A percentile compares a stretch with the other conserved stretches of the same genome.
These are phyloP conservation scores for Diaporthe batatas DNA, from an alignment of 2,329 filamentous ascomycete genomes.

Conservation along the genomic window DNA sequence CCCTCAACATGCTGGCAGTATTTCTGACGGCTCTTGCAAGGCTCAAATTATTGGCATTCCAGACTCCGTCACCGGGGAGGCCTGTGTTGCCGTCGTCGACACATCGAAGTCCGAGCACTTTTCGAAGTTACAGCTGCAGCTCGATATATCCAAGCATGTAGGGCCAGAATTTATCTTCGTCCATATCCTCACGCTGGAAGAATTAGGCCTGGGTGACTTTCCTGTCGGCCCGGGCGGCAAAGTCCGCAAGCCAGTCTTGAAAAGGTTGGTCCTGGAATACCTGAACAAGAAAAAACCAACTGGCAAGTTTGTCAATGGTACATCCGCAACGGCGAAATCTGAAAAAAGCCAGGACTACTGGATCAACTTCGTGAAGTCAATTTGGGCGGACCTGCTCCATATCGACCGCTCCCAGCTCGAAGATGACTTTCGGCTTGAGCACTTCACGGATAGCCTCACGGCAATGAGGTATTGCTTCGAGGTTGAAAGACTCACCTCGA, in stretches of 20 bases:
- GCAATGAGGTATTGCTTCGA: conserved; percentile 25
- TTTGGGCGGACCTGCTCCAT: conserved; percentile 4
- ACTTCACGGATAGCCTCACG: conserved; percentile 23
- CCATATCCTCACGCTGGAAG: not conserved
- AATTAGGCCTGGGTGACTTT: not conserved
- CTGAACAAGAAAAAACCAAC: not conserved
- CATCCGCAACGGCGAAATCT: accelerated
- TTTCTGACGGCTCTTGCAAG: not conserved
- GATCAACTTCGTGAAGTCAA: not conserved
- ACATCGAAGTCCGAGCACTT: not conserved
- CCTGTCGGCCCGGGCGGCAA: not conserved
- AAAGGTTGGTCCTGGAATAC: not conserved
- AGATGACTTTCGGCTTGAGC: not conserved
- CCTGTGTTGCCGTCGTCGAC: conserved; percentile 8
- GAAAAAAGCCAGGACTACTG: not conserved
- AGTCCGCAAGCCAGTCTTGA: conserved; percentile 14
- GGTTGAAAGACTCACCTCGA: not conserved
- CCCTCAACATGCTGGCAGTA: accelerated
- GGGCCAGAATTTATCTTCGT: conserved; percentile 13
- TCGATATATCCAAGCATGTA: not conserved
- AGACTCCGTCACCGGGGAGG: not conserved
- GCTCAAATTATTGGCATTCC: conserved; percentile 12
- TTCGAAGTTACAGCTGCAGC: conserved; percentile 8
- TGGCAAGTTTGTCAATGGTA: not conserved
- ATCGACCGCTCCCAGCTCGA: not conserved